phyloP scores from a whole-genome alignment of 2,329 filamentous ascomycete genomes.

The Aspergillus hiratsukae region DNA sequence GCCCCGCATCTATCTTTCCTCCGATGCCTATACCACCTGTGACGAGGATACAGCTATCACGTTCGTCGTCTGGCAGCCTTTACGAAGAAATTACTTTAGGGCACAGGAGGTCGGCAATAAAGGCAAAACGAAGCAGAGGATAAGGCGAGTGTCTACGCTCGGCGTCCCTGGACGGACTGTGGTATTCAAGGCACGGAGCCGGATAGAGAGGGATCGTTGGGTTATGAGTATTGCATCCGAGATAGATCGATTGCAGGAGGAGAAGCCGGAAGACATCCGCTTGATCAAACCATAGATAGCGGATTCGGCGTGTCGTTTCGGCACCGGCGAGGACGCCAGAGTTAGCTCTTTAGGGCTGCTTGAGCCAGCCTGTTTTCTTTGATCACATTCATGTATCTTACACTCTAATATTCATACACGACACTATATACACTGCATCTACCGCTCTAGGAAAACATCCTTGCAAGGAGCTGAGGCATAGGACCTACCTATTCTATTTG shows the following conservation, averaged over 20 bases:
- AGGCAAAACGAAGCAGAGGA: conserved; percentile 41
- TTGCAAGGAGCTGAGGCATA: not conserved
- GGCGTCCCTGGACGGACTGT: conserved; percentile 59
- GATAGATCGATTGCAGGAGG: conserved; percentile 56
- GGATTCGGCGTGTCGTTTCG: not conserved
- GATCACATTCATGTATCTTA: conserved; percentile 6
- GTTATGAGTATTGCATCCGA: conserved; percentile 62
- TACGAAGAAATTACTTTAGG: conserved; percentile 53
- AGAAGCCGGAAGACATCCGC: conserved; percentile 47
- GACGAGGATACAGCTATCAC: conserved; percentile 64
- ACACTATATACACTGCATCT: not conserved
- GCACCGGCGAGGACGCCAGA: not conserved
- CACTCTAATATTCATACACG: conserved; percentile 10
- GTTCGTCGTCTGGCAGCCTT: conserved; percentile 63
- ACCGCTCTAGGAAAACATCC: not conserved
- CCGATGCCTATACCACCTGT: conserved; percentile 57
- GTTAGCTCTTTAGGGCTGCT: too few relatives aligned
- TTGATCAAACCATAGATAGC: conserved; percentile 28
- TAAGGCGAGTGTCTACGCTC: conserved; percentile 57
- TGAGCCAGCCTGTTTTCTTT: not conserved
- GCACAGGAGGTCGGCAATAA: conserved; percentile 36
- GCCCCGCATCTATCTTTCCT: conserved; percentile 54
- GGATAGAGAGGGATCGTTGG: conserved; percentile 65
- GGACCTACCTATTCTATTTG: conserved; percentile 15
- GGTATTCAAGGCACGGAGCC: conserved; percentile 62